Evolutionary conservation across 352 stramenopile genomes (phyloP), one percentile per base, ranked within the genome.

Genomic region (Globisporangium uncinulatum): DNA sequence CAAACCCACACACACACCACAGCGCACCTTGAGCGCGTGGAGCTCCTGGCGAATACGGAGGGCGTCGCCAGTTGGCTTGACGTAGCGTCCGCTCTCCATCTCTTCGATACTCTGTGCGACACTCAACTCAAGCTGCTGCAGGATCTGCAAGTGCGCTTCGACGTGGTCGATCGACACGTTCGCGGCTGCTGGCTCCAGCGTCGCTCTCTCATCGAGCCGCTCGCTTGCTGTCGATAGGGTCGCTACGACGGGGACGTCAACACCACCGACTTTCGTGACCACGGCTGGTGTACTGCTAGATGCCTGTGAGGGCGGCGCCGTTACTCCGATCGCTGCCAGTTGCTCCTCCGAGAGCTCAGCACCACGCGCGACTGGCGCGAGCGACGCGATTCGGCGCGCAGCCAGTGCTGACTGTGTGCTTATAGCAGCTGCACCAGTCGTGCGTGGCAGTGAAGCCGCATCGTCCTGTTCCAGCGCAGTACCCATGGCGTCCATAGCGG

Each of bases 131-230:
- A 92, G 62, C 49, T 89, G 68, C 60, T 88, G 74, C 15, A 92
- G 59, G 58, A 92, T 84, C 19, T 85, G 72, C 9, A 92, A 59
- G 69, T 92, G 83, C 19, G 82, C 75, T 56, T 87, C 79, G 7
- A 92, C 79, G 59, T 88, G 78, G 56, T 89, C 72, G 42, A 92
- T 92, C 5, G 82, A 89, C 3, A 87, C 56, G 47, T 91, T 76
- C 54, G 61, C 56, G 39, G 37, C 55, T 17, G 17, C 43, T 10
- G 21, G 10, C 31, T 34, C 48, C 3, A 53, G 7, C 17, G n/a
- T 0, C 2, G 31, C 37, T n/a, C 29, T 49, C 20, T 48, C 36
- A 10, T 51, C 36, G 29, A 41, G 11, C 34, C 17, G 19, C 21
- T 54, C 34, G n/a, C 37, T 36, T 29, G 24, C 20, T 4, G 24